A percentile compares a stretch with the other conserved stretches of the same genome.
Evolutionary conservation across 495 filamentous ascomycete species (phyloP).

Genomic region (Margaritispora aquatica): DNA sequence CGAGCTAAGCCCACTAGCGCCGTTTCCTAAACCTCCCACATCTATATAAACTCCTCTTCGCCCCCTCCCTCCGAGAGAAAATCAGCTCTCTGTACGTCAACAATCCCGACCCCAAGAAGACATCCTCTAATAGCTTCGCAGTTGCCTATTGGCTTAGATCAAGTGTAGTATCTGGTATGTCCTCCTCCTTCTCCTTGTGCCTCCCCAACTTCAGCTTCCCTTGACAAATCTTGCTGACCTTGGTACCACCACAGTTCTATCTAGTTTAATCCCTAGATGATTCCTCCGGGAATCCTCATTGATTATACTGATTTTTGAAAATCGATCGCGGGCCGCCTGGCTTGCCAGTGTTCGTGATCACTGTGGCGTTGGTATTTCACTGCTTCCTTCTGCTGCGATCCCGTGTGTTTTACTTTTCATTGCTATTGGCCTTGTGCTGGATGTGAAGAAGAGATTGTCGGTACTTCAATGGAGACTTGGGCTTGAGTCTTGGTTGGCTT

Average conservation of each 20-base stretch:
- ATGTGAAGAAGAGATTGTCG: conserved; percentile 57
- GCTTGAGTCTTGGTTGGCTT: not conserved
- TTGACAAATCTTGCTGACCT: not conserved
- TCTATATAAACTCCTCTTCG: too few relatives aligned
- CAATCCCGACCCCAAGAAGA: too few relatives aligned
- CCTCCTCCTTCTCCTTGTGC: not conserved
- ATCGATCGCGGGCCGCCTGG: conserved; percentile 58
- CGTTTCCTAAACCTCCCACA: too few relatives aligned
- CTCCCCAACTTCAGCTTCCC: too few relatives aligned
- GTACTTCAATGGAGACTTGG: too few relatives aligned
- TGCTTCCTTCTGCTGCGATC: conserved; percentile 81
- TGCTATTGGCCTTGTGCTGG: conserved; percentile 40
- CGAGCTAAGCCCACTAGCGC: too few relatives aligned
- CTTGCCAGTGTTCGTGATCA: conserved; percentile 71
- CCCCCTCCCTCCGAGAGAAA: too few relatives aligned
- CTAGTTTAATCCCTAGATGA: conserved; percentile 84
- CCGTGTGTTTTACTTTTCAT: conserved; percentile 48
- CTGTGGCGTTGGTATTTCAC: conserved; percentile 87
- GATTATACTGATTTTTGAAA: conserved; percentile 81
- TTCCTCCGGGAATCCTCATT: conserved; percentile 60
- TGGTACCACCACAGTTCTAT: conserved; percentile 98
- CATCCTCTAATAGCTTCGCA: too few relatives aligned
- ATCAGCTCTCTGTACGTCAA: too few relatives aligned
- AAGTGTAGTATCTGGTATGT: conserved; percentile 51
- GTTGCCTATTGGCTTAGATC: conserved; percentile 26